Conservation (phyloP, 1,284 basidiomycete species). For the Leccinum glutinopallens region DNA sequence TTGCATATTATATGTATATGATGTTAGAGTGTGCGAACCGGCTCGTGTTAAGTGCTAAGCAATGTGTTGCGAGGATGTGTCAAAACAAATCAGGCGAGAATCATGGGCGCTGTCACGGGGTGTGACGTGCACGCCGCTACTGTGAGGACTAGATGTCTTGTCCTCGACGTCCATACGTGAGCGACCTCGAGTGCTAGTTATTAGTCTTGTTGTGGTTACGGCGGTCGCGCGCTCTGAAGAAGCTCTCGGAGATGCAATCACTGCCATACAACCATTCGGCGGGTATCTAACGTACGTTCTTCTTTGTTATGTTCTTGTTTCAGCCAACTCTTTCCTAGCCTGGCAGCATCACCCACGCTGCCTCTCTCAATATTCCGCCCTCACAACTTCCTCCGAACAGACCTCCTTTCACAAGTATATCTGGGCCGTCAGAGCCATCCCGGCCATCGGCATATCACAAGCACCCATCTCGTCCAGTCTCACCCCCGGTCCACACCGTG, state of each 20-base stretch:
- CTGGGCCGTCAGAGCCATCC: slow-evolving; percentile 14
- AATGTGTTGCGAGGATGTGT: not conserved
- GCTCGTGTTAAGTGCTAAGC: not conserved
- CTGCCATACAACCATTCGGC: slow-evolving; percentile 30
- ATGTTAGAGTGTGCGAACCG: slow-evolving; percentile 33
- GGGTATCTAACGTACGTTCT: slow-evolving; percentile 17
- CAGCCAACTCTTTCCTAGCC: slow-evolving; percentile 17
- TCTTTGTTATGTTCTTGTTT: not conserved
- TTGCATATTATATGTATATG: slow-evolving; percentile 43
- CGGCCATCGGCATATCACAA: slow-evolving; percentile 2
- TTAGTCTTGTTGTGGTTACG: not conserved
- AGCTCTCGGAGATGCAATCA: slow-evolving; percentile 3
- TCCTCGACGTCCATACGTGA: not conserved
- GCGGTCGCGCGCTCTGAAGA: not conserved
- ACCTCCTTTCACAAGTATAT: slow-evolving; percentile 26
- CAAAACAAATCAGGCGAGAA: slow-evolving; percentile 22
- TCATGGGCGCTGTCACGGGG: slow-evolving; percentile 24
- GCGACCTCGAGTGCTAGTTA: not conserved
- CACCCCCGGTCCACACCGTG: slow-evolving; percentile 28
- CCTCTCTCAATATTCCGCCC: slow-evolving; percentile 26
- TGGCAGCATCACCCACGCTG: slow-evolving; percentile 28
- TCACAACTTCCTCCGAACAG: slow-evolving; percentile 21
- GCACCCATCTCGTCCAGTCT: slow-evolving; percentile 31
- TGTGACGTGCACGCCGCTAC: not conserved
- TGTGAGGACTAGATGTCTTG: not conserved